Conservation (phyloP, 441 rosid genomes). For the Adansonia madagascariensis region DNA sequence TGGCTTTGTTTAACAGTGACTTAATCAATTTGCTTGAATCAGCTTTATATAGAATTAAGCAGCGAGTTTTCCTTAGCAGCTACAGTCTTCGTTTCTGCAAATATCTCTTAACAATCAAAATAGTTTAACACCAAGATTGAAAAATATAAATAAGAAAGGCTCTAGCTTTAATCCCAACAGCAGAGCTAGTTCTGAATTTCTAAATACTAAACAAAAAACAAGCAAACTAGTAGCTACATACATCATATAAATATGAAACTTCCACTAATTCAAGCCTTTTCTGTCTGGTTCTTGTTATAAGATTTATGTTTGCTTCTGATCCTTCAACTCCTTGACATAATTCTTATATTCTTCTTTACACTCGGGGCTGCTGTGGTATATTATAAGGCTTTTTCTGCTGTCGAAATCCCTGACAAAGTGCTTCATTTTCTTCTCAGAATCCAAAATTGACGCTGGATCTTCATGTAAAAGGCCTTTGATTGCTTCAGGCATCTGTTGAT, state of each 20-base stretch:
- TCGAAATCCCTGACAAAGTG: conserved; percentile 20
- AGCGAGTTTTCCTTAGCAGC: neutral
- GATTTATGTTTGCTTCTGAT: conserved; percentile 10
- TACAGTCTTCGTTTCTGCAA: neutral
- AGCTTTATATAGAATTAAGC: conserved; percentile 6
- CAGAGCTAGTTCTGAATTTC: neutral
- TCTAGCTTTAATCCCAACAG: neutral
- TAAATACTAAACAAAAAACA: conserved; percentile 3
- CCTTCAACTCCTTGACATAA: conserved; percentile 2
- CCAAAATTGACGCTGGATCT: neutral
- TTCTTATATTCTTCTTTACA: neutral
- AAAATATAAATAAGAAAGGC: neutral
- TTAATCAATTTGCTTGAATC: neutral
- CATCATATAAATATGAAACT: neutral
- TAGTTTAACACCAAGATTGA: neutral
- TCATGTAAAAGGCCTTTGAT: conserved; percentile 30
- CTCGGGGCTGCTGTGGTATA: conserved; percentile 6
- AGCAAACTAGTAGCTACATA: conserved; percentile 4
- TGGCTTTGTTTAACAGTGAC: neutral
- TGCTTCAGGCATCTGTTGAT: conserved; percentile 39
- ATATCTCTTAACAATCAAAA: neutral
- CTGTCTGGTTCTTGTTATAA: neutral
- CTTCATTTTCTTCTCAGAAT: conserved; percentile 6
- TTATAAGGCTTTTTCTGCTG: neutral
- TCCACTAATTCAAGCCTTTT: neutral